Conservation (phyloP, 495 filamentous ascomycete genomes). For the Aspergillus funiculosus region DNA sequence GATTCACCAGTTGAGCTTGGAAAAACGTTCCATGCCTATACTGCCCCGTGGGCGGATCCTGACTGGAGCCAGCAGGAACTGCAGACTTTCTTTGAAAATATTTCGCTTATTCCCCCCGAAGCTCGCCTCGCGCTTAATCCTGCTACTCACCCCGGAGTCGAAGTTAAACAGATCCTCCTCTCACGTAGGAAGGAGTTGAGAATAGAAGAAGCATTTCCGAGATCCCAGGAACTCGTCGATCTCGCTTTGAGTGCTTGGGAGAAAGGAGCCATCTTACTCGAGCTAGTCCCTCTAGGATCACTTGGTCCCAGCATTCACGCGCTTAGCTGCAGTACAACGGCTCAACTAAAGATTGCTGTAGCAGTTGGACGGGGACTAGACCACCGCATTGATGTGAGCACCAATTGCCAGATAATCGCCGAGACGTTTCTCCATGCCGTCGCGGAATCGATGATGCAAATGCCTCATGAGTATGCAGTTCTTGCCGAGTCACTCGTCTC, state of each 20-base stretch:
- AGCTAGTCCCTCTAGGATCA: slow-evolving; percentile 40
- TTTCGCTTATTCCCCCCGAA: slow-evolving; percentile 25
- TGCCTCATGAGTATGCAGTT: slow-evolving; percentile 47
- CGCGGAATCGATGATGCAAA: slow-evolving; percentile 42
- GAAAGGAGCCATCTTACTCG: slow-evolving; percentile 37
- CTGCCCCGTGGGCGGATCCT: slow-evolving; percentile 40
- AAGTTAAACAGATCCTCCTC: slow-evolving; percentile 41
- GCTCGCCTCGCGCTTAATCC: slow-evolving; percentile 36
- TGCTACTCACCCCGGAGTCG: slow-evolving; percentile 40
- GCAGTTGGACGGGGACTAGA: slow-evolving; percentile 35
- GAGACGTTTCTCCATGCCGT: slow-evolving; percentile 52
- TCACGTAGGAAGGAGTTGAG: slow-evolving; percentile 30
- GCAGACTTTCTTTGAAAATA: slow-evolving; percentile 40
- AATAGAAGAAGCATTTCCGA: slow-evolving; percentile 44
- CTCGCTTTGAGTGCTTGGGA: slow-evolving; percentile 38
- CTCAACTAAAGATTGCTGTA: slow-evolving; percentile 37
- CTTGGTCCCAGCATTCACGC: slow-evolving; percentile 41
- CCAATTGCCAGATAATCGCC: slow-evolving; percentile 46
- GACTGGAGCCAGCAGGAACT: slow-evolving; percentile 50
- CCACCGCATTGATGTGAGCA: slow-evolving; percentile 37
- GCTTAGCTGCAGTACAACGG: slow-evolving; percentile 38
- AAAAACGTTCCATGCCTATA: slow-evolving; percentile 40
- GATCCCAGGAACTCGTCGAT: slow-evolving; percentile 35
- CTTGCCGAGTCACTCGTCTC: slow-evolving; percentile 44
- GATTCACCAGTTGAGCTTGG: slow-evolving; percentile 36